Evolutionary conservation across 1,139 yeast species (phyloP), one percentile per base, ranked within the genome.

Genomic region (Entelexis paramagnoliae): DNA sequence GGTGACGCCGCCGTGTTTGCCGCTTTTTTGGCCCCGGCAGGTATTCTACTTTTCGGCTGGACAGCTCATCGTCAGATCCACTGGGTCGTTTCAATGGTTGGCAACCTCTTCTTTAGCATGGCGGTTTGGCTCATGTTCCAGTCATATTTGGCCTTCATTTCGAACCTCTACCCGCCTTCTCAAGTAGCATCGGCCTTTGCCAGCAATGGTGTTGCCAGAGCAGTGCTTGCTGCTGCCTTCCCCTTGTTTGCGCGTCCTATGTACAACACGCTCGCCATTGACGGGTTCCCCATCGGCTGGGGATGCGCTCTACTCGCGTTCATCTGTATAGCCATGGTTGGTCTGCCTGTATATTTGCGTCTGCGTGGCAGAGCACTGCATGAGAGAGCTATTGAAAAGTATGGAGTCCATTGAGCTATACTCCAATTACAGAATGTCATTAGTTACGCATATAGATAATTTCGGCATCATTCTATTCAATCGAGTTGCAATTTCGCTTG

Each of bases 51-150:
- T 7, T 72, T 83, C 56, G 93, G 83, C 11, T 85, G 94, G 94
- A 74, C 88, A 2, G 76, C 86, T 6, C 74, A 78, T 61, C 58
- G 60, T 1, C 58, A 63, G 1, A 78, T 83, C 33, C 93, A 84
- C 65, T 86, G 93, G 93, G 80, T 83, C 70, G 83, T 80, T 13
- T 88, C 95, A 14, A 72, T 81, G 41, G 78, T 83, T 29, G 80
- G 91, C 0, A 88, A 87, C 57, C 73, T 80, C 38, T 83, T 88
- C 38, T 83, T 84, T 63, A 88, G 91, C 0, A 80, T 81, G 62
- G 86, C 91, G 2, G 72, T 83, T 55, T 77, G 83, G 56, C 69
- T 83, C 62, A 77, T 85, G 50, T 86, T 86, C 73, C 84, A 85
- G 66, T 71, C 85, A 14, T 78, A 80, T 42, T 73, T 86, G 63